phyloP scores from a whole-genome alignment of 2,329 filamentous ascomycete species.

The Laburnicola sp. region DNA sequence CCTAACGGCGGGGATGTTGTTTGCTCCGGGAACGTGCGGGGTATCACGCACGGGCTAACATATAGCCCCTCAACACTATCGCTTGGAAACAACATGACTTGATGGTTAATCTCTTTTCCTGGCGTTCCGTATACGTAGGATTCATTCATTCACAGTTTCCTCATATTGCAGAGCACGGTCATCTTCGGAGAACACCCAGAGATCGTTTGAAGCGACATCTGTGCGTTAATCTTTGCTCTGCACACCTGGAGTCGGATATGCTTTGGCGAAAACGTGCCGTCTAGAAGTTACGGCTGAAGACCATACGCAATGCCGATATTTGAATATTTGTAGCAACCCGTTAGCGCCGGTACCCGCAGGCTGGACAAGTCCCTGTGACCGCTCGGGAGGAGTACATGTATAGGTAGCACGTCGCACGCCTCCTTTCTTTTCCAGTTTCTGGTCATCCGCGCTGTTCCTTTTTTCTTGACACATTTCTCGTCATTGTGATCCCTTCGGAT shows the following conservation, averaged over 20 bases:
- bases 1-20: too few species aligned
- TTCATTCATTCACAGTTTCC: too few species aligned
- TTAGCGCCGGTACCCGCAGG: slow-evolving; percentile 13
- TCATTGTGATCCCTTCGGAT: neutral
- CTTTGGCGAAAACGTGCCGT: slow-evolving; percentile 30
- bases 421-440: slow-evolving; percentile 3
- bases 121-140: too few species aligned
- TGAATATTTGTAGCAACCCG: too few species aligned
- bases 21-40: slow-evolving; percentile 8
- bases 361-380: slow-evolving; percentile 21
- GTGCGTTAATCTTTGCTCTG: slow-evolving; percentile 16
- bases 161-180: too few species aligned
- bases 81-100: slow-evolving; percentile 21
- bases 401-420: slow-evolving; percentile 19
- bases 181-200: neutral
- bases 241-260: slow-evolving; percentile 32
- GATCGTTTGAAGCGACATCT: neutral
- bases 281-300: neutral
- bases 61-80: slow-evolving; percentile 5
- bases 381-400: slow-evolving; percentile 25
- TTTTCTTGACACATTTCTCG: neutral
- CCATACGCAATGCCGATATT: slow-evolving; percentile 6
- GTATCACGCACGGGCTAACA: neutral
- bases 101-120: neutral
- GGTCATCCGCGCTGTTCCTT: neutral